phyloP scores from a whole-genome alignment of 2,329 filamentous ascomycete genomes.

The Aspergillus felis region DNA sequence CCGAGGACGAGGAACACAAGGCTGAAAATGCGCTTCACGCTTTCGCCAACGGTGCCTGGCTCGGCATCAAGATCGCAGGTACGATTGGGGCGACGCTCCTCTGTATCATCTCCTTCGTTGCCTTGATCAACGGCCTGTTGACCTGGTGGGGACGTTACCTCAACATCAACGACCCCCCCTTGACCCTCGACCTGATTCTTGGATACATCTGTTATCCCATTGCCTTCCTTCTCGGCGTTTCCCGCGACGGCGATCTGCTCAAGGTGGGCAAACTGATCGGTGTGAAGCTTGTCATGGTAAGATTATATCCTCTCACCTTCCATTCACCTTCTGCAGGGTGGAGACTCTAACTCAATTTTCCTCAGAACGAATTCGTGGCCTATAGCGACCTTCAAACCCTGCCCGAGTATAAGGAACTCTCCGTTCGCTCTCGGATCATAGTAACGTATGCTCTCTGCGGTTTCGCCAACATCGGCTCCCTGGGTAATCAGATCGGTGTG shows the following conservation, averaged over 20 bases:
- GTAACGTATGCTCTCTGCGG: slow-evolving; percentile 79
- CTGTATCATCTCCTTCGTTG: slow-evolving; percentile 75
- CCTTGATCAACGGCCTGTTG: slow-evolving; percentile 69
- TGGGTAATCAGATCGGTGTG: slow-evolving; percentile 87
- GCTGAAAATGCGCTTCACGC: slow-evolving; percentile 80
- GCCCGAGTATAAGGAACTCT: slow-evolving; percentile 55
- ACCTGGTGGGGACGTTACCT: slow-evolving; percentile 82
- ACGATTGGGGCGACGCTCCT: slow-evolving; percentile 78
- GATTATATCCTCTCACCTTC: slow-evolving; percentile 20
- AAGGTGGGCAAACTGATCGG: slow-evolving; percentile 76
- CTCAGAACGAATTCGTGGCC: slow-evolving; percentile 72
- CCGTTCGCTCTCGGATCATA: slow-evolving; percentile 70
- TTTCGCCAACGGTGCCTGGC: slow-evolving; percentile 78
- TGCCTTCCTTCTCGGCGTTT: slow-evolving; percentile 77
- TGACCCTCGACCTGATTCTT: slow-evolving; percentile 71
- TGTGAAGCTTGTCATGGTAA: slow-evolving; percentile 72
- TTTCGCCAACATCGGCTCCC: slow-evolving; percentile 81
- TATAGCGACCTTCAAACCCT: slow-evolving; percentile 56
- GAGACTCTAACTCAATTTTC: background rate
- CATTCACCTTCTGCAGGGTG: slow-evolving; percentile 1
- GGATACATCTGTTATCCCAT: slow-evolving; percentile 76
- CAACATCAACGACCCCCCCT: slow-evolving; percentile 64
- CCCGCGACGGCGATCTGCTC: slow-evolving; percentile 59
- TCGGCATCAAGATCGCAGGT: slow-evolving; percentile 80
- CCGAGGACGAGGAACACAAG: slow-evolving; percentile 67